A percentile compares a stretch with the other conserved stretches of the same genome.
Evolutionary conservation across 768 basidiomycete genomes (phyloP).

Genomic region (Rhizopogon sp.): DNA sequence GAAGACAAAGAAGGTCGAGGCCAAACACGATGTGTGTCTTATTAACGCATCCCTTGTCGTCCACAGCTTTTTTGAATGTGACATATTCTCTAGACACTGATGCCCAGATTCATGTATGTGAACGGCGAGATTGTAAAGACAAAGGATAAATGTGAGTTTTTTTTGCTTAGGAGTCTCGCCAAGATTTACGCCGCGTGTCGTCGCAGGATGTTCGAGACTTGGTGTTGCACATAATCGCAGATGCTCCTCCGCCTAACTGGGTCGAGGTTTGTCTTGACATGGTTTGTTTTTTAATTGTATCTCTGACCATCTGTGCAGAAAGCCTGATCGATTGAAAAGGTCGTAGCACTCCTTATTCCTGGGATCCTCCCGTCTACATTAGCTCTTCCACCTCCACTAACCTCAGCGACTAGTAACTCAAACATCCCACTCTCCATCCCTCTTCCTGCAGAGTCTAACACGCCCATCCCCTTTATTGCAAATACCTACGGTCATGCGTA

Average conservation of each 20-base stretch:
- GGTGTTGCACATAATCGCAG: no score
- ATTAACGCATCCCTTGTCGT: not conserved
- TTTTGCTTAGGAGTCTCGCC: no score
- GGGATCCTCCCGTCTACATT: conserved; percentile 78
- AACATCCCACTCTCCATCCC: conserved; percentile 51
- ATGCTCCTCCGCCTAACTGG: no score
- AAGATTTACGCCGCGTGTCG: not conserved
- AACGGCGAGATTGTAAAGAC: conserved; percentile 70
- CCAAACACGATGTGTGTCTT: conserved; percentile 58
- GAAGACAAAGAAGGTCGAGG: conserved; percentile 55
- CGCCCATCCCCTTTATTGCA: conserved; percentile 59
- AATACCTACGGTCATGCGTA: conserved; percentile 89
- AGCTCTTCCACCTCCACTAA: conserved; percentile 64
- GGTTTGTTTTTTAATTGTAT: no score
- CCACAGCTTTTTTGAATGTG: conserved; percentile 2
- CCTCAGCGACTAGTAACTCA: conserved; percentile 55
- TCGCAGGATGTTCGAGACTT: conserved; percentile 84
- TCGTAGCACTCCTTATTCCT: conserved; percentile 80
- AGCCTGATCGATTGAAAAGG: conserved; percentile 64
- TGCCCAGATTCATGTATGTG: conserved; percentile 78
- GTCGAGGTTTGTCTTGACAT: no score
- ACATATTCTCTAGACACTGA: conserved; percentile 11
- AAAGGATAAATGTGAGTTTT: conserved; percentile 67
- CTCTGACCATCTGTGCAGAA: conserved; percentile 46
- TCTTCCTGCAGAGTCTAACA: conserved; percentile 24